Base-by-base conservation (phyloP, 1,139 yeast genomes). In the Blastobotrys indianensis region DNA sequence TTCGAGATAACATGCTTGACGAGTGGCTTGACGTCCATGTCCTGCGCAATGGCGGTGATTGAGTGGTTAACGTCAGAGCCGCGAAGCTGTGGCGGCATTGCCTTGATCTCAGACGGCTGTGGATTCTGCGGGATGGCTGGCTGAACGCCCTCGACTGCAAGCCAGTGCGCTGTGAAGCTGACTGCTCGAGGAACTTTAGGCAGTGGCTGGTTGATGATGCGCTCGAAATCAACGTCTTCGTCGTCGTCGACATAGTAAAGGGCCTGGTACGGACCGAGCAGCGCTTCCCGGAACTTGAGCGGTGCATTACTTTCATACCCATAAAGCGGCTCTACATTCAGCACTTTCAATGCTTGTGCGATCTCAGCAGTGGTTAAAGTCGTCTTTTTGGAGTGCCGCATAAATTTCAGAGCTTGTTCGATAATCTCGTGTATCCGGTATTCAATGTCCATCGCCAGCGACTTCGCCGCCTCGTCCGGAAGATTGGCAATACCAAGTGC, bases 71-170 rank as follows among this genome's bases (percentile, higher is more conserved):
- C 59, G 53, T 63, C 65, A 8, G 72, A 59, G 10, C 72, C 70
- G 59, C 79, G 65, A 37, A 70, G 62, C 16, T 67, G 65, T 2
- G 77, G 65, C 2, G 74, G 66, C 42, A 68, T 61, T 30, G 66
- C 62, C 42, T 63, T 61, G 51, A 67, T 60, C 28, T 66, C 70
- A 37, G 81, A 74, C 20, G 90, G 79, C 39, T 85, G 77, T 32
- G 99, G 99, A 67, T 94, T 94, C 66, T 94, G 98, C 1, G 97
- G 95, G 48, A 94, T 92, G 44, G 94, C 84, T 1, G 99, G 98
- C 62, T 94, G 99, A 3, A 94, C 96, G 45, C 99, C 99, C 67
- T 94, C 99, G 49, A 94, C 86, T 0, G 98, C 97, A 36, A 94
- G 74, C 98, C 99, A 94, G 65, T 94, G 99, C 1, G 97, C 96